A percentile compares a stretch with the other conserved stretches of the same genome.
These are phyloP conservation scores for Musa troglodytarum DNA, from an alignment of 176 grass and related monocot species.

Conservation along the genomic window DNA sequence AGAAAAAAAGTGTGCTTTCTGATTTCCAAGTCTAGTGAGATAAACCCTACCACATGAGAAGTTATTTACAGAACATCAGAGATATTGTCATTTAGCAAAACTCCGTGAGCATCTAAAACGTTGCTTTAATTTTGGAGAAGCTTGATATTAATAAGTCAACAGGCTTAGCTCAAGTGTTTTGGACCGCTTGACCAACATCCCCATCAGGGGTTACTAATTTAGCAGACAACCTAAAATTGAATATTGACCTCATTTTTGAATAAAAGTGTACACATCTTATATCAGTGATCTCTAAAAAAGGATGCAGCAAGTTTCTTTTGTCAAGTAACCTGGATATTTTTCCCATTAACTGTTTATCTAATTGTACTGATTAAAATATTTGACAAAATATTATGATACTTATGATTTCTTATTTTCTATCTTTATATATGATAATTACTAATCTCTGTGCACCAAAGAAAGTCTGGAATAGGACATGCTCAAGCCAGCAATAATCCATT, in stretches of 20 bases:
- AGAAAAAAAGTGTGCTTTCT: neutral
- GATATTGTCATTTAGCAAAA: neutral
- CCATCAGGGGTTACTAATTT: neutral
- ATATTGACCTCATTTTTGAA: no score
- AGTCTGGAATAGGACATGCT: neutral
- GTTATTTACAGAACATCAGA: neutral
- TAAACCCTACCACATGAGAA: neutral
- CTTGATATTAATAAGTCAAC: neutral
- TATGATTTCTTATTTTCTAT: neutral
- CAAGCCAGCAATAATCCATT: neutral
- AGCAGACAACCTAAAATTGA: no score
- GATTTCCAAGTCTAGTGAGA: neutral
- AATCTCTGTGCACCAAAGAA: neutral
- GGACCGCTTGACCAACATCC: neutral
- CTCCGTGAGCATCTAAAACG: no score
- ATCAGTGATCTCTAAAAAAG: no score
- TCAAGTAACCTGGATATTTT: no score
- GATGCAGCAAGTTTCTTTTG: no score
- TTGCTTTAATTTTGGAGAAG: neutral
- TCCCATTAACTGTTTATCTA: no score
- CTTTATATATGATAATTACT: neutral
- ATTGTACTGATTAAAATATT: no score
- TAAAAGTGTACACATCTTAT: no score
- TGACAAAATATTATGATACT: no score
- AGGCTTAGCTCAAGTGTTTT: neutral